Evolutionary conservation across 2,329 filamentous ascomycete genomes (phyloP), one percentile per base, ranked within the genome.

Genomic region (Xylaria multiplex): DNA sequence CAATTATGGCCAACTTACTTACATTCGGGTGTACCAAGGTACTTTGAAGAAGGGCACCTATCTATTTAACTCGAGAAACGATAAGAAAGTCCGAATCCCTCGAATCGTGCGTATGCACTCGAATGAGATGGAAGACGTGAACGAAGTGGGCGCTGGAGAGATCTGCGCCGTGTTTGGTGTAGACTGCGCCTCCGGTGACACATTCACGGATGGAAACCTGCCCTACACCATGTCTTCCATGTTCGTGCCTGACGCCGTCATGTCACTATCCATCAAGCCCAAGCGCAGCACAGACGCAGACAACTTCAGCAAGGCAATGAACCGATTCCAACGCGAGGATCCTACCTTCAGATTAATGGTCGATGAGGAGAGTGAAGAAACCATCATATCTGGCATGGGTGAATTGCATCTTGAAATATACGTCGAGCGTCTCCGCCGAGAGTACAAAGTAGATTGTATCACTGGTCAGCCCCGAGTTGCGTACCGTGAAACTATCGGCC

Each of bases 51-150:
- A 97, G 85, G 93, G 94, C 56, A 87, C 91, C 76, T 93, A 94
- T 77, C 89, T 99, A 62, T 97, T 91, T 87, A 99, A 98, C 81
- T 94, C 94, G 8, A 90, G 94, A 73, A 96, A 89, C 70, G 92
- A 95, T 80, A 97, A 97, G 86, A 97, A 95, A 84, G 91, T 99
- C 77, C 94, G 96, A 81, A 91, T 99, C 64, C 96, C 96, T 22
- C 92, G 95, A 77, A 98, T 99, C 75, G 96, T 99, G 69, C 93
- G 96, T 69, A 99, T 99, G 96, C 96, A 99, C 84, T 97, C 94
- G 52, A 97, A 98, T 78, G 96, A 99, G 77, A 97, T 99, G 95
- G 96, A 99, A 80, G 96, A 99, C 77, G 93, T 97, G 35, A 85
- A 82, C 62, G 94, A 97, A 79, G 91, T 99, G 69, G 93, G 94